Conservation (phyloP, 192 early-diverging fungal genomes). For the Coemansia sp. region DNA sequence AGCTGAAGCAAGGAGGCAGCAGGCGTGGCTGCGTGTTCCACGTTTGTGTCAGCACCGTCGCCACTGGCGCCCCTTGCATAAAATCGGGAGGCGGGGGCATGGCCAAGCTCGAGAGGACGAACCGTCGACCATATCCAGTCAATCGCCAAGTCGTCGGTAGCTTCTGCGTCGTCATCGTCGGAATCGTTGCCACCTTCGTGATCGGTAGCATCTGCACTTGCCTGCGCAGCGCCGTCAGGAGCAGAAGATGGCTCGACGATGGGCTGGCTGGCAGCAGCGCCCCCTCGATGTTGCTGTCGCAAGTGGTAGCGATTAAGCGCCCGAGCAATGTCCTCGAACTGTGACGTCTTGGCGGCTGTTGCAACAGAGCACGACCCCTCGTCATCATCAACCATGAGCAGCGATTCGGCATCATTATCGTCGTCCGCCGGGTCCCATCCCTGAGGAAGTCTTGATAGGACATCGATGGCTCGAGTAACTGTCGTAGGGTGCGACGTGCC, state of each 20-base stretch:
- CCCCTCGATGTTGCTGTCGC: conserved; percentile 11
- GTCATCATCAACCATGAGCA: conserved; percentile 31
- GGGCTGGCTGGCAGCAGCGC: neutral
- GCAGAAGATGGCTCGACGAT: neutral
- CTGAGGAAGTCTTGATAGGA: conserved; percentile 15
- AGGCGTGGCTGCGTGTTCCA: neutral
- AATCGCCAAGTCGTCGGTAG: conserved; percentile 17
- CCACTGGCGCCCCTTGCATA: neutral
- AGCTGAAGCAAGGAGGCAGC: conserved; percentile 19
- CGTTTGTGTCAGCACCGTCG: neutral
- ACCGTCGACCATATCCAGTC: conserved; percentile 52
- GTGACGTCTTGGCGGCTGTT: neutral
- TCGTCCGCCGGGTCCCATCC: conserved; percentile 33
- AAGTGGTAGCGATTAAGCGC: conserved; percentile 22
- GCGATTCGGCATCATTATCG: conserved; percentile 17
- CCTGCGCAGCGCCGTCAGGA: neutral
- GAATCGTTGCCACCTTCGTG: neutral
- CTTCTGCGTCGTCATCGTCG: neutral
- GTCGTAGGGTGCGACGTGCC: conserved; percentile 7
- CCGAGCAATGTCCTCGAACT: conserved; percentile 11
- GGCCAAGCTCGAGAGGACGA: conserved; percentile 43
- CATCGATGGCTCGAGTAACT: neutral
- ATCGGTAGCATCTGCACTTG: neutral
- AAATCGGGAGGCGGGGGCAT: conserved; percentile 46
- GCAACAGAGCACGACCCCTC: neutral